Conservation (phyloP, 2,329 filamentous ascomycete genomes). For the Thielaviopsis euricoi region DNA sequence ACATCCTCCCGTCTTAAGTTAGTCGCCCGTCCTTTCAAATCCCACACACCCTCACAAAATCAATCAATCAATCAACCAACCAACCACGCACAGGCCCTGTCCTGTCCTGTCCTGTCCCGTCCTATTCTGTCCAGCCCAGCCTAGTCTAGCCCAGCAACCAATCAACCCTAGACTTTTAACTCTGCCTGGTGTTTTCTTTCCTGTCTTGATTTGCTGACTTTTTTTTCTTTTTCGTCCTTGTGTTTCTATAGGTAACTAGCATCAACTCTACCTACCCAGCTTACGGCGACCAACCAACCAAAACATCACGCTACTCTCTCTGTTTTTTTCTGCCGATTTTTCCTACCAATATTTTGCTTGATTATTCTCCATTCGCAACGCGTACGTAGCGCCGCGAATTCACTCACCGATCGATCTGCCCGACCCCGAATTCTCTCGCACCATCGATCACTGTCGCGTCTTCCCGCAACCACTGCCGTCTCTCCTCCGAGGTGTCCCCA, state of each 20-base stretch:
- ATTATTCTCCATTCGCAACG: neutral
- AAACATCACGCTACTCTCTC: neutral
- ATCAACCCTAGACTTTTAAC: neutral
- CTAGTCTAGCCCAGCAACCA: too few relatives aligned
- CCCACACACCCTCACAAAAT: too few relatives aligned
- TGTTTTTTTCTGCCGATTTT: neutral
- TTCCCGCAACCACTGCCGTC: neutral
- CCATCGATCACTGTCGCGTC: neutral
- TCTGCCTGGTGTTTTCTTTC: neutral
- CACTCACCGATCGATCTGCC: neutral
- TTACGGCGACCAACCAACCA: too few relatives aligned
- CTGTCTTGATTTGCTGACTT: neutral
- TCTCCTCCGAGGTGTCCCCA: neutral
- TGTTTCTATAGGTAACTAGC: neutral
- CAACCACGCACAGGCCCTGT: too few relatives aligned
- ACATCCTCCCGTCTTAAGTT: neutral
- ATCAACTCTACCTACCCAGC: too few relatives aligned
- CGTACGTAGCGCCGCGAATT: neutral
- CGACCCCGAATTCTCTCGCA: neutral
- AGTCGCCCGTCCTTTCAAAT: neutral
- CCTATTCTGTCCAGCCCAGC: too few relatives aligned
- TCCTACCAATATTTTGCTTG: neutral
- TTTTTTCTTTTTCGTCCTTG: neutral
- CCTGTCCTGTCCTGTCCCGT: too few relatives aligned
- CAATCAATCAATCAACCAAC: neutral